phyloP scores from a whole-genome alignment of 139 green algal species.

The Chlorella sp. region DNA sequence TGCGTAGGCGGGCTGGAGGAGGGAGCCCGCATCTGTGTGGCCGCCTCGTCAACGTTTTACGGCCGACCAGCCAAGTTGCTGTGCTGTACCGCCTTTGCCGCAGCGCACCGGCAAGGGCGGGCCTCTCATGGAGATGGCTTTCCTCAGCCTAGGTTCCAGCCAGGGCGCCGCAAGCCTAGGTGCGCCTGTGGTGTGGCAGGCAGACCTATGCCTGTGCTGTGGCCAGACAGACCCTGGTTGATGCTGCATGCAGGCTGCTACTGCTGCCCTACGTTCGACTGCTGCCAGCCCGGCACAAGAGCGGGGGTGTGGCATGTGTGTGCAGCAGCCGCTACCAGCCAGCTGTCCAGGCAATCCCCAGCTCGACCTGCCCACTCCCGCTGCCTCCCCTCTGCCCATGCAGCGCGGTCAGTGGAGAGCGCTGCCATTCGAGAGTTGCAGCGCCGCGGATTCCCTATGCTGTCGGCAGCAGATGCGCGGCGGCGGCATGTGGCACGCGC shows the following conservation, averaged over 20 bases:
- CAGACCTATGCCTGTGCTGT: background rate
- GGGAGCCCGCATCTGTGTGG: too few species aligned
- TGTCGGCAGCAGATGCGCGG: slow-evolving; percentile 38
- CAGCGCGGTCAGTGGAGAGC: slow-evolving; percentile 51
- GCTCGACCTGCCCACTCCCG: background rate
- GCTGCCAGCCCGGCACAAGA: background rate
- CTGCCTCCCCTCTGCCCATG: background rate
- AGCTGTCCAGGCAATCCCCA: background rate
- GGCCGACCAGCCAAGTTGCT: too few species aligned
- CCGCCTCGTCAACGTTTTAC: background rate
- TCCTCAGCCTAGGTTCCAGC: slow-evolving; percentile 50
- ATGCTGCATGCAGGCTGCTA: background rate
- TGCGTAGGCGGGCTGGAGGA: too few species aligned
- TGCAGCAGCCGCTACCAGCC: too few species aligned
- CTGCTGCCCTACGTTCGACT: too few species aligned
- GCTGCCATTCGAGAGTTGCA: slow-evolving; percentile 44
- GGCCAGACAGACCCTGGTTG: background rate
- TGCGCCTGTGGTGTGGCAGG: background rate
- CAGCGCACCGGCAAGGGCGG: slow-evolving; percentile 34
- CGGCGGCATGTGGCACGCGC: slow-evolving; percentile 4
- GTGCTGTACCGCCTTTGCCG: too few species aligned
- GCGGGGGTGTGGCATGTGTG: background rate
- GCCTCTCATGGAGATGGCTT: slow-evolving; percentile 47
- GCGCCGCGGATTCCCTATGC: slow-evolving; percentile 44
- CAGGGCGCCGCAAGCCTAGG: slow-evolving; percentile 18